These are phyloP conservation scores for Solioccasus polychromus DNA, from an alignment of 768 basidiomycete species.

Conservation along the genomic window DNA sequence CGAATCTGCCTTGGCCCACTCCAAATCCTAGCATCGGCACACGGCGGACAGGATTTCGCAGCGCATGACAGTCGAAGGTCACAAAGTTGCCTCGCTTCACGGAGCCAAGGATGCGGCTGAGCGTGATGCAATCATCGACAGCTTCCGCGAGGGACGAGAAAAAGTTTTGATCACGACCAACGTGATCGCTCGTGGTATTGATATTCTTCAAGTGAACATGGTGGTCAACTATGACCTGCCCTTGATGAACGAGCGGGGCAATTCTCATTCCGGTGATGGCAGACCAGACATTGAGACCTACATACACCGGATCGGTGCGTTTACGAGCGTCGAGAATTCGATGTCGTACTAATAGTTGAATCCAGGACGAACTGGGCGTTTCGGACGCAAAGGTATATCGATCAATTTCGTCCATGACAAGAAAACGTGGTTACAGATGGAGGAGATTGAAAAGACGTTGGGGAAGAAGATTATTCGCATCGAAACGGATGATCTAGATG, in stretches of 20 bases:
- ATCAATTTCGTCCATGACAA: slow-evolving; percentile 97
- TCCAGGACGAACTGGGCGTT: slow-evolving; percentile 93
- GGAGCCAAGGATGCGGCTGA: slow-evolving; percentile 89
- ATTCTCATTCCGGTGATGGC: slow-evolving; percentile 43
- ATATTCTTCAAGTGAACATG: slow-evolving; percentile 99
- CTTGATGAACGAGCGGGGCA: slow-evolving; percentile 68
- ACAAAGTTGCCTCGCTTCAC: slow-evolving; percentile 94
- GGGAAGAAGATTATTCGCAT: slow-evolving; percentile 80
- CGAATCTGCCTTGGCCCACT: background rate
- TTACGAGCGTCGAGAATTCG: background rate
- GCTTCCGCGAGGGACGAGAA: slow-evolving; percentile 92
- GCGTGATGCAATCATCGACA: slow-evolving; percentile 90
- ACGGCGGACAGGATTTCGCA: slow-evolving; percentile 91
- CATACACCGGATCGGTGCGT: slow-evolving; percentile 92
- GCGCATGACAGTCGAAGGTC: slow-evolving; percentile 90
- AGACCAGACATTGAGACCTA: slow-evolving; percentile 94
- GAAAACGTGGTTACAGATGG: slow-evolving; percentile 85
- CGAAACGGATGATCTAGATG: slow-evolving; percentile 86
- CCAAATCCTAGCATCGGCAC: slow-evolving; percentile 63
- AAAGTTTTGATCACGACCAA: slow-evolving; percentile 99
- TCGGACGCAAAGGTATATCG: slow-evolving; percentile 94
- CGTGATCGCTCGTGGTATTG: slow-evolving; percentile 97
- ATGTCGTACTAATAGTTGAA: background rate
- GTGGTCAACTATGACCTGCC: slow-evolving; percentile 99
- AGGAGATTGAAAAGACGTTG: slow-evolving; percentile 78